These are phyloP conservation scores for Atractiella rhizophila DNA, from an alignment of 768 basidiomycete species.

Conservation along the genomic window DNA sequence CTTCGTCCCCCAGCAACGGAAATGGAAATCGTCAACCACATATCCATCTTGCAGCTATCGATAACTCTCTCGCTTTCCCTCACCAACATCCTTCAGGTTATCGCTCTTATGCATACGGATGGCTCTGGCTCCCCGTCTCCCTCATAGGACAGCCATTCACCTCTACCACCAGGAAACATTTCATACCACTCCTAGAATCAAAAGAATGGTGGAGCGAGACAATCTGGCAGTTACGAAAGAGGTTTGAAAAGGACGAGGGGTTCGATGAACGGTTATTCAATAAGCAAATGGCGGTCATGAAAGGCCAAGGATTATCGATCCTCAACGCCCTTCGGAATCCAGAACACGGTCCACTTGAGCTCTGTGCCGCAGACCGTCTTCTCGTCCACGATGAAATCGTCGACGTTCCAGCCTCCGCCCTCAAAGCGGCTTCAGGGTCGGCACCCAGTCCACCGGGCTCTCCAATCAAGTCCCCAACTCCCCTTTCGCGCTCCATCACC, in stretches of 20 bases:
- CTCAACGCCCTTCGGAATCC: slow-evolving; percentile 33
- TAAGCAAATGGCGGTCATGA: slow-evolving; percentile 76
- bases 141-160: slow-evolving; percentile 37
- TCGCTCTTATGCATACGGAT: slow-evolving; percentile 18
- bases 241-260: slow-evolving; percentile 58
- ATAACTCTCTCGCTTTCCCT: slow-evolving; percentile 76
- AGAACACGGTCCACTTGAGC: slow-evolving; percentile 33
- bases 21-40: not conserved
- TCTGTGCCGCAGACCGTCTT: slow-evolving; percentile 56
- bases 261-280: slow-evolving; percentile 20
- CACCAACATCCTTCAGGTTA: slow-evolving; percentile 71
- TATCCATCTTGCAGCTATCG: slow-evolving; percentile 41
- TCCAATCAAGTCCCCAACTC: not conserved
- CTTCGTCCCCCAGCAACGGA: not conserved
- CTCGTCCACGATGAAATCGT: slow-evolving; percentile 67
- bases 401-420: slow-evolving; percentile 35
- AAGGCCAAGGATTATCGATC: slow-evolving; percentile 78
- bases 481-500: not conserved
- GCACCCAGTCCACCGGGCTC: slow-evolving; percentile 14
- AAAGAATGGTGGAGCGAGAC: slow-evolving; percentile 80
- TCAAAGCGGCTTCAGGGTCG: slow-evolving; percentile 19
- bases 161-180: slow-evolving; percentile 52
- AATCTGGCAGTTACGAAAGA: slow-evolving; percentile 42
- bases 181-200: slow-evolving; percentile 54
- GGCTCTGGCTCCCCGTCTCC: slow-evolving; percentile 14